Evolutionary conservation across 306 rosid genomes (phyloP).

Genomic region (Carpinus viminea): DNA sequence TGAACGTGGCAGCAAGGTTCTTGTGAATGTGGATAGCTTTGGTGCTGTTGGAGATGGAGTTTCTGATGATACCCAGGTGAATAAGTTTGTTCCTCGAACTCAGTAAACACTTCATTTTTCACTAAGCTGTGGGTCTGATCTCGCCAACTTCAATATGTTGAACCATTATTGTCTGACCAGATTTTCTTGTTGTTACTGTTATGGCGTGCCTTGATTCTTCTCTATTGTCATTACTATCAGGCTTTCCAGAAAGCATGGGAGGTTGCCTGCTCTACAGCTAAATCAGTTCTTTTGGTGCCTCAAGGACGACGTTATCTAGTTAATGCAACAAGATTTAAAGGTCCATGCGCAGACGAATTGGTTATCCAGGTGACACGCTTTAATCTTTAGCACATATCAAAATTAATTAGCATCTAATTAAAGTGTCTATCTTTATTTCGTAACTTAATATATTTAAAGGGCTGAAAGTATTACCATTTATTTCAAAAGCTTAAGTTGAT

Average conservation of each 20-base stretch:
- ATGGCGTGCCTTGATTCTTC: constrained; percentile 30
- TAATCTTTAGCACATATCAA: not conserved
- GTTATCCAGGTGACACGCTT: constrained; percentile 62
- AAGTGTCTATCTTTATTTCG: not conserved
- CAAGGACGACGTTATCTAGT: constrained; percentile 70
- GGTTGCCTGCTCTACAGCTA: constrained; percentile 70
- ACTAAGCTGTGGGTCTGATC: not conserved
- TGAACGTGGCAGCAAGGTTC: constrained; percentile 81
- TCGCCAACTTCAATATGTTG: not conserved
- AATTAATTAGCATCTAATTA: not conserved
- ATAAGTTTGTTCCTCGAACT: constrained; percentile 1
- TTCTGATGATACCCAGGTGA: constrained; percentile 86
- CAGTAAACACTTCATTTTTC: not conserved
- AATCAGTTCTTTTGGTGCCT: constrained; percentile 81
- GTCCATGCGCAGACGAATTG: constrained; percentile 73
- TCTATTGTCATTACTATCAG: constrained; percentile 45
- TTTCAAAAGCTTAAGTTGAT: not conserved
- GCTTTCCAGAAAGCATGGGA: constrained; percentile 86
- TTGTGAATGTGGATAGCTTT: constrained; percentile 90
- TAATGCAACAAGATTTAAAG: constrained; percentile 76
- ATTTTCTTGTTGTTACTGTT: not conserved
- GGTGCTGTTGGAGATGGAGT: constrained; percentile 84
- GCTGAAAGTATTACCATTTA: no score
- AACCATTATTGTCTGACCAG: constrained; percentile 7
- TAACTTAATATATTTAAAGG: no score